Base-by-base conservation (phyloP, 2,329 filamentous ascomycete genomes). In the Paramyrothecium roridum region DNA sequence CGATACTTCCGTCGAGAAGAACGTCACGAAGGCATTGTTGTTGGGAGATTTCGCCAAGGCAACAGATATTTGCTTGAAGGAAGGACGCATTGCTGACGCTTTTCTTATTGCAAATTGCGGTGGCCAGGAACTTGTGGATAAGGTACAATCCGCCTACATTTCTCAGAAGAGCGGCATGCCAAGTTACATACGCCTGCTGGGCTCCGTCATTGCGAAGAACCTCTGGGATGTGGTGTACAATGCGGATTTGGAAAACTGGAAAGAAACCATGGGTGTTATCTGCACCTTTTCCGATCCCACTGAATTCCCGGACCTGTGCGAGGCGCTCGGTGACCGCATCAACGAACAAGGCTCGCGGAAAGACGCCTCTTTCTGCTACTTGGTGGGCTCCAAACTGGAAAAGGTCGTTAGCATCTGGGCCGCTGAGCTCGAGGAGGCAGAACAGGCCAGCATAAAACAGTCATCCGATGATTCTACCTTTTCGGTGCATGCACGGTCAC, bases 161-260 rank as follows among this genome's bases (percentile, higher is more conserved):
- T 88, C 91, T 55, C 88, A 89, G 66, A 91, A 93, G 72, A 82
- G 84, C 8, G 87, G 88, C 56, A 87, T 88, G 26, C 93, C 96
- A 2, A 98, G 93, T 74, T 99, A 99, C 67, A 79, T 98, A 55
- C 88, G 96, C 47, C 81, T 99, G 10, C 81, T 99, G 54, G 88
- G 90, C 52, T 96, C 93, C 7, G 91, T 99, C 52, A 93, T 96
- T 55, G 87, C 90, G 59, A 98, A 98, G 80, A 97, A 99, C 67
- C 81, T 99, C 2, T 98, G 93, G 95, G 95, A 99, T 74, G 84
- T 98, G 48, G 95, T 98, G 8, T 91, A 98, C 75, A 99, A 99
- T 67, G 95, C 93, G 8, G 90, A 97, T 67, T 77, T 99, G 48
- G 82, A 83, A 52, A 90, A 95, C 73, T 99, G 95, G 96, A 98